Conservation (phyloP, 2,329 filamentous ascomycete genomes). For the Aspergillaceae sp. region DNA sequence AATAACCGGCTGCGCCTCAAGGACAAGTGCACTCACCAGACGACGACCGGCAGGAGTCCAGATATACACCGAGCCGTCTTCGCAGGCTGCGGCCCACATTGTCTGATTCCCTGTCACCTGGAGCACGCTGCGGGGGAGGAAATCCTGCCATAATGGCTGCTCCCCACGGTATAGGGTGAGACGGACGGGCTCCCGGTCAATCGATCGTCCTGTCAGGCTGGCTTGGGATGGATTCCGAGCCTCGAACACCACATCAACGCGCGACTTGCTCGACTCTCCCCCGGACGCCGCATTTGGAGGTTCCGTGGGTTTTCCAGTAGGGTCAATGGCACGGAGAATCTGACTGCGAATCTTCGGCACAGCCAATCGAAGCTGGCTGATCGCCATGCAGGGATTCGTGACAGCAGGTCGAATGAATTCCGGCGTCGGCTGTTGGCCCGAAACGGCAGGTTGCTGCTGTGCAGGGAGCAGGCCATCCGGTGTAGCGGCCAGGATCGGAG, state of each 20-base stretch:
- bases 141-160: constrained; percentile 85
- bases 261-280: constrained; percentile 38
- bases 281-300: constrained; percentile 19
- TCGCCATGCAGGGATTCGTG: constrained; percentile 67
- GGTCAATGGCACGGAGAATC: constrained; percentile 71
- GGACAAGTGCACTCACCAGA: constrained; percentile 70
- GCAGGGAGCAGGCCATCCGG: constrained; percentile 71
- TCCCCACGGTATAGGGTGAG: constrained; percentile 75
- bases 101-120: constrained; percentile 81
- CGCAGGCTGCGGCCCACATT: constrained; percentile 88
- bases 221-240: constrained; percentile 67
- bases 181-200: constrained; percentile 72
- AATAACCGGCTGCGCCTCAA: constrained; percentile 91
- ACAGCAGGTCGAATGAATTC: constrained; percentile 84
- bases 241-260: constrained; percentile 72
- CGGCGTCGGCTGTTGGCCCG: constrained; percentile 60
- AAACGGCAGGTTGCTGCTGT: constrained; percentile 49
- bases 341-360: constrained; percentile 78
- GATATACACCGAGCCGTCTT: constrained; percentile 80
- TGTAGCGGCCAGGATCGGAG: constrained; percentile 66
- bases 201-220: constrained; percentile 49
- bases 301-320: constrained; percentile 36
- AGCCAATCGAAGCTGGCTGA: constrained; percentile 76
- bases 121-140: constrained; percentile 75
- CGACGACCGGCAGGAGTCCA: constrained; percentile 90